Base-by-base conservation (phyloP, 768 basidiomycete genomes). In the Amanita thiersii region DNA sequence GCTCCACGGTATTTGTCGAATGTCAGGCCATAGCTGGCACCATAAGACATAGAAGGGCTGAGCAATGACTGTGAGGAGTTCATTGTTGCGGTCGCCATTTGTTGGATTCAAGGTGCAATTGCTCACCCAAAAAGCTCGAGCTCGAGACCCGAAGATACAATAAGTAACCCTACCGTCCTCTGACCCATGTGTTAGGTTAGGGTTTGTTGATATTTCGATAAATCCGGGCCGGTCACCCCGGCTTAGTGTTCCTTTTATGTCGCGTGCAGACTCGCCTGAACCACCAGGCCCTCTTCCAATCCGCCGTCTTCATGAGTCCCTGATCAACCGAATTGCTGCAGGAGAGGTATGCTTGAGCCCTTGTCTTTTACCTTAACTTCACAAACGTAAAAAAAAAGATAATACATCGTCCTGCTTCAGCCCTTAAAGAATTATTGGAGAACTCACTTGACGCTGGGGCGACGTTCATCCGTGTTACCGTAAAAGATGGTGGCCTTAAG, bases 401-500 rank as follows among this genome's bases (percentile, higher is more conserved):
- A 26, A 64, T 65, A 40, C 64, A 63, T 32, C 52, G 96, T 29
- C 96, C 96, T 0, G 79, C 89, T 4, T 97, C 93, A 46, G 94
- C 94, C 2, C 70, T 99, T 40, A 99, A 99, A 58, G 96, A 98
- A 58, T 70, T 98, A 1, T 66, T 99, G 10, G 96, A 99, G 62
- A 98, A 99, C 51, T 73, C 82, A 15, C 71, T 99, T n/a, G 96
- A 99, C 63, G 96, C 96, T 0, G 84, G 88, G 0, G 69, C 89
- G 17, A 92, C 86, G 0, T 79, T 79, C 0, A 90, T 98, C 56
- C 80, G 83, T 26, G 68, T 98, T 39, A 87, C 81, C 0, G 72
- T 93, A 50, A 97, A 96, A 61, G 94, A 99, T 48, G 96, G 94
- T 1, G 96, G 96, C 3, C 66, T 97, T 68, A 98, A 94, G 57